Percentiles rank a stretch among this genome's conserved stretches.
phyloP scores from a whole-genome alignment of 1,284 basidiomycete genomes.

The Cutaneotrichosporon sp. region DNA sequence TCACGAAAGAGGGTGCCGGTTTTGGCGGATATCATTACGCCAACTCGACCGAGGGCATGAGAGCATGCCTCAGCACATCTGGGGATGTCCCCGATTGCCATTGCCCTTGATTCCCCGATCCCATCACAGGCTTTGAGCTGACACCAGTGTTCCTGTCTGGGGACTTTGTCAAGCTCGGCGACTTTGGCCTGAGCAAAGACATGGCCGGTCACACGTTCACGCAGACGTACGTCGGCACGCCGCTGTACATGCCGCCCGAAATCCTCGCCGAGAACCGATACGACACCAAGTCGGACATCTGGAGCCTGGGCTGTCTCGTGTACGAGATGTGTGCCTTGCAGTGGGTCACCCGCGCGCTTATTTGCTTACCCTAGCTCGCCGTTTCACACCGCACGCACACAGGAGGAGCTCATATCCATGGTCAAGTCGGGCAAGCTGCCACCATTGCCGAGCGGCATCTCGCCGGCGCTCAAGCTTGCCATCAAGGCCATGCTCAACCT shows the following conservation, averaged over 20 bases:
- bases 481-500: constrained; percentile 51
- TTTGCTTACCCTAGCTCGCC: constrained; percentile 41
- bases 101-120: background rate
- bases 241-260: constrained; percentile 98
- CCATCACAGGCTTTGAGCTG: background rate
- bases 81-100: too few species aligned
- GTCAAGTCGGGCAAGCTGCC: constrained; percentile 51
- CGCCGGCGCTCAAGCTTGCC: constrained; percentile 39
- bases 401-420: constrained; percentile 50
- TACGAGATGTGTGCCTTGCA: constrained; percentile 92
- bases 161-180: constrained; percentile 81
- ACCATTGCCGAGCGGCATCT: constrained; percentile 43
- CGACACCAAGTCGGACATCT: constrained; percentile 96
- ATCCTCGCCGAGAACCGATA: constrained; percentile 94
- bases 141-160: constrained; percentile 46
- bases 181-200: constrained; percentile 94
- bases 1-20: background rate
- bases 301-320: constrained; percentile 94
- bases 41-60: background rate
- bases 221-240: constrained; percentile 95
- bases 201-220: constrained; percentile 84
- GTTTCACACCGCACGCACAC: constrained; percentile 50
- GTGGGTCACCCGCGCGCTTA: constrained; percentile 43
- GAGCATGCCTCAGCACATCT: background rate
- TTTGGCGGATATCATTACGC: background rate